Conservation (phyloP, 2,329 filamentous ascomycete genomes). For the Plenodomus tracheiphilus region DNA sequence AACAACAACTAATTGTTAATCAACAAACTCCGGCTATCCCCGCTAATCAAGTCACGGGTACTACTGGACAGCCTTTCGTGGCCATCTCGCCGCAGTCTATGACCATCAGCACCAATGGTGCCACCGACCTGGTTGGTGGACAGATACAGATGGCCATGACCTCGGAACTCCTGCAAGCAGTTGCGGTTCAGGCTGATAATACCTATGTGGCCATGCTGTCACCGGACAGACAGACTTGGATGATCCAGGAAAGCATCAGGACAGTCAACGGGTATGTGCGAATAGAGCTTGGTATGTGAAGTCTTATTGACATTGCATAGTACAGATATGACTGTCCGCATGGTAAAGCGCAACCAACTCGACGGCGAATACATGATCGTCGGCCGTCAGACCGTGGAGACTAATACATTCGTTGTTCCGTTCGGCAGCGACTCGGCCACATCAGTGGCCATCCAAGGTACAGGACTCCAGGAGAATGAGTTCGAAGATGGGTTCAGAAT, state of each 20-base stretch:
- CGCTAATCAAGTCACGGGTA: constrained; percentile 42
- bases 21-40: constrained; percentile 41
- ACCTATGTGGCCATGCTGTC: constrained; percentile 44
- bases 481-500: constrained; percentile 45
- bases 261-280: constrained; percentile 36
- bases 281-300: neutral
- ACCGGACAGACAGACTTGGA: constrained; percentile 43
- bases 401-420: constrained; percentile 36
- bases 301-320: constrained; percentile 12
- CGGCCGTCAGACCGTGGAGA: constrained; percentile 43
- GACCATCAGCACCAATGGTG: constrained; percentile 43
- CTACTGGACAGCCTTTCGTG: constrained; percentile 43
- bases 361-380: constrained; percentile 45
- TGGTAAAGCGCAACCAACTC: constrained; percentile 40
- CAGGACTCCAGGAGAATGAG: constrained; percentile 45
- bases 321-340: constrained; percentile 43
- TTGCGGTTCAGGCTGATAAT: constrained; percentile 39
- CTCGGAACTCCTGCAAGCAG: constrained; percentile 30
- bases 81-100: constrained; percentile 38
- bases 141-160: constrained; percentile 42
- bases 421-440: constrained; percentile 33
- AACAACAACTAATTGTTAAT: constrained; percentile 47
- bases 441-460: constrained; percentile 37
- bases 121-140: constrained; percentile 40
- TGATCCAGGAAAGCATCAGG: constrained; percentile 43